Evolutionary conservation across 257 asterid species (phyloP), one percentile per base, ranked within the genome.

Genomic region (Jacaranda mimosifolia): DNA sequence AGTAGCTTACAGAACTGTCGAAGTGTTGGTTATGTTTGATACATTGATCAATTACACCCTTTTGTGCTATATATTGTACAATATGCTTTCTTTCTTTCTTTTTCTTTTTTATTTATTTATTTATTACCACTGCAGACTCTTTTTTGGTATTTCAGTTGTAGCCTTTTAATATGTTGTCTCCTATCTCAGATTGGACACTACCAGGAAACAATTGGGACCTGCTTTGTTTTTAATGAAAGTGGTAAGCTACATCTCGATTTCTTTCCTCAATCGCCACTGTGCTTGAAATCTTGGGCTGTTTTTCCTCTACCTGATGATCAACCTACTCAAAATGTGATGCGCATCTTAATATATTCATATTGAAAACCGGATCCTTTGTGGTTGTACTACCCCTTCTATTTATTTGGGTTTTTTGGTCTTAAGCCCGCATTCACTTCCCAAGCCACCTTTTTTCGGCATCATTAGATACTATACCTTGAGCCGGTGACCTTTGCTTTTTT

Each of bases 131-230:
- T n/a, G 52, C 26, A 38, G 36, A 57, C 9, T 45, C 1, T 21
- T 17, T 57, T 53, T 56, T 17, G 51, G 39, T 43, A 59, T 46
- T 19, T 56, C 46, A 53, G 35, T 73, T 65, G 40, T 69, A 36
- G 11, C 12, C 68, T 38, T 43, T 6, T 15, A 4, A 51, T 12
- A n/a, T 46, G 15, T 32, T 53, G 8, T 32, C 13, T 49, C 74
- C 17, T 14, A 19, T 75, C 65, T 45, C 81, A 93, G 99, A 89
- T 95, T 74, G 99, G 98, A 83, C 89, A 87, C 77, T 95, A 95
- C 57, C 83, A 82, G 74, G 99, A 93, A 81, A 93, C 99, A 73
- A 80, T 95, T 45, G 99, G 98, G 51, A 89, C 96, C 48, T 90
- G 99, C 86, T 85, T 95, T 38, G 84, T 93, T 38, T 91, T 91